phyloP scores from a whole-genome alignment of 345 rosid species.

The Citrus sp. region DNA sequence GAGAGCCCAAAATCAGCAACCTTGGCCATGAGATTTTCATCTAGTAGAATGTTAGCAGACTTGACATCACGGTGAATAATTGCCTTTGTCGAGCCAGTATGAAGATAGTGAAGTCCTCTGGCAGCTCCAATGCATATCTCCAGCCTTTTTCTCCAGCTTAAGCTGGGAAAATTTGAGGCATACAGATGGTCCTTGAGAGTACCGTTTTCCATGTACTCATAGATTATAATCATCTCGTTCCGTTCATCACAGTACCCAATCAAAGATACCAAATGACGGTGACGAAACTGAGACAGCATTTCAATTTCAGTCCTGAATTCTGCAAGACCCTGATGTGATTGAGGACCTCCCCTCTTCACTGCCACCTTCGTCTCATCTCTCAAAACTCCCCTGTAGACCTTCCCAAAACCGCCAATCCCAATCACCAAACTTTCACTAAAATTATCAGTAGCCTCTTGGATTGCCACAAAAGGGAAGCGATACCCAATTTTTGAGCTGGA shows the following conservation, averaged over 20 bases:
- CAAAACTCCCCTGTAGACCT: slow-evolving; percentile 59
- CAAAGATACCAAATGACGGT: slow-evolving; percentile 67
- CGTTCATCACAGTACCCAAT: slow-evolving; percentile 63
- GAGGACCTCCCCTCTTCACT: slow-evolving; percentile 58
- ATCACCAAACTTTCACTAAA: slow-evolving; percentile 47
- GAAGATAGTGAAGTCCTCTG: slow-evolving; percentile 74
- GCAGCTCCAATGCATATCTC: slow-evolving; percentile 72
- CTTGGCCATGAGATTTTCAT: slow-evolving; percentile 65
- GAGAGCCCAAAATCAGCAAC: slow-evolving; percentile 78
- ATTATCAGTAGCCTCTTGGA: slow-evolving; percentile 56
- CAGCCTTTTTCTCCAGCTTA: slow-evolving; percentile 60
- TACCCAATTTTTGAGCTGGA: slow-evolving; percentile 53
- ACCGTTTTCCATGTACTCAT: slow-evolving; percentile 74
- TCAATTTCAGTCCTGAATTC: slow-evolving; percentile 67
- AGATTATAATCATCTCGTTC: slow-evolving; percentile 65
- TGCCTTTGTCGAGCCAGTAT: slow-evolving; percentile 58
- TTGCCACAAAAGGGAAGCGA: slow-evolving; percentile 43
- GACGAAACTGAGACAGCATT: slow-evolving; percentile 69
- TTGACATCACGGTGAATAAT: slow-evolving; percentile 75
- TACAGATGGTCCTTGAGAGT: slow-evolving; percentile 58
- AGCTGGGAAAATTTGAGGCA: slow-evolving; percentile 32
- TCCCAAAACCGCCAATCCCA: slow-evolving; percentile 76
- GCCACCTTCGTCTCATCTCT: slow-evolving; percentile 54
- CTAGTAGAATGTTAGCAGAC: slow-evolving; percentile 64
- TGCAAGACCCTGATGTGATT: slow-evolving; percentile 50